Percentiles rank a stretch among this genome's conserved stretches.
Evolutionary conservation across 768 basidiomycete species (phyloP).

Genomic region (Tulasnella calospora): DNA sequence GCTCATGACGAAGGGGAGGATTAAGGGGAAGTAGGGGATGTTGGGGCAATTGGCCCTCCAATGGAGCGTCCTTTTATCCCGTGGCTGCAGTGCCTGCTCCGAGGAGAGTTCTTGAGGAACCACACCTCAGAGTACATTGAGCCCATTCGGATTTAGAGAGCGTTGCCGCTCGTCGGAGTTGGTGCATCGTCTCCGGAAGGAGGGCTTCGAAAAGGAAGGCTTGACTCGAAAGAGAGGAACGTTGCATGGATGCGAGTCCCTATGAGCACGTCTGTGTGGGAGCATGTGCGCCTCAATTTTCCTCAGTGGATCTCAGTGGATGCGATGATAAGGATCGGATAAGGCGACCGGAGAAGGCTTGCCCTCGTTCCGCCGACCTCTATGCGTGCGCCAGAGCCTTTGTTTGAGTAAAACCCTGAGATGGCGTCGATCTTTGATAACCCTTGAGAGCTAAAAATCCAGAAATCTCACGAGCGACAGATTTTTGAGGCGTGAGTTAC

Average conservation of each 20-base stretch:
- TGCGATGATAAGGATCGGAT: background rate
- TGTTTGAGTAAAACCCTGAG: background rate
- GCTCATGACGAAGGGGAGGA: background rate
- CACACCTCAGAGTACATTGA: background rate
- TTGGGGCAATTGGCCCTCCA: background rate
- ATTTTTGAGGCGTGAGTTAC: background rate
- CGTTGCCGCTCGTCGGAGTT: background rate
- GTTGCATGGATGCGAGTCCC: background rate
- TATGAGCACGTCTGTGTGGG: background rate
- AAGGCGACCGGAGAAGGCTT: background rate
- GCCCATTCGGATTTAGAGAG: background rate
- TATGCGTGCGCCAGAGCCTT: background rate
- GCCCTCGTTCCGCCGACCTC: background rate
- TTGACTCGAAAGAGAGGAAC: background rate
- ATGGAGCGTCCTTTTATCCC: background rate
- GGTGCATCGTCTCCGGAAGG: background rate
- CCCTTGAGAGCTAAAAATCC: background rate
- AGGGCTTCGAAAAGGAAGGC: background rate
- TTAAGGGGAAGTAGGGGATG: background rate
- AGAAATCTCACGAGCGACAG: background rate
- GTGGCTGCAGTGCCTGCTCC: background rate
- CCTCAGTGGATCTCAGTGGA: background rate
- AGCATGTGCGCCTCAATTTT: background rate
- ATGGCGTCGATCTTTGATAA: background rate
- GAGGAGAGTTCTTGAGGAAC: background rate